A percentile compares a stretch with the other conserved stretches of the same genome.
Evolutionary conservation across 2,329 filamentous ascomycete species (phyloP).

Genomic region (Arthrobotrys sinensis): DNA sequence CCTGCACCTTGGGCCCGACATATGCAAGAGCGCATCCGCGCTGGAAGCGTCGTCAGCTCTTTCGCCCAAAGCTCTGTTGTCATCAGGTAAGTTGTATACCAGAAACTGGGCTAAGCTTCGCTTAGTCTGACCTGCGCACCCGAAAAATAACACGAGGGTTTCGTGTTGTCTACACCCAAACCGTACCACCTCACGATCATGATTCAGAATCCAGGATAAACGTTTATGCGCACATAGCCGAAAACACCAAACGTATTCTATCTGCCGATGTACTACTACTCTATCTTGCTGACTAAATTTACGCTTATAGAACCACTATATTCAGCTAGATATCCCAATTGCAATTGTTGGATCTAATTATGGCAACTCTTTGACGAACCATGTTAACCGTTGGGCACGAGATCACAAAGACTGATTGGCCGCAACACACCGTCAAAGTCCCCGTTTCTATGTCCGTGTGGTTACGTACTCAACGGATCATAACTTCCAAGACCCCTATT

Average conservation of each 20-base stretch:
- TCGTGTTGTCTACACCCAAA: slow-evolving; percentile 5
- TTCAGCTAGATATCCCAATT: too few relatives aligned
- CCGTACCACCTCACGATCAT: too few relatives aligned
- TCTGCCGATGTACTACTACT: too few relatives aligned
- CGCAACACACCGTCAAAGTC: background rate
- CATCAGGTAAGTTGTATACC: background rate
- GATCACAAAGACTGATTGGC: too few relatives aligned
- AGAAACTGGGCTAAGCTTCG: background rate
- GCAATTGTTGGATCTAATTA: too few relatives aligned
- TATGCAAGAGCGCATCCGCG: slow-evolving; percentile 5
- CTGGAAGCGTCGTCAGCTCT: slow-evolving; percentile 19
- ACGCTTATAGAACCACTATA: too few relatives aligned
- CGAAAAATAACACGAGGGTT: slow-evolving; percentile 31
- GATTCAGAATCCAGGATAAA: too few relatives aligned
- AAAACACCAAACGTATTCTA: too few relatives aligned
- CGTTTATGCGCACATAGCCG: too few relatives aligned
- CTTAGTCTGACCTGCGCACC: background rate
- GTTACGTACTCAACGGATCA: slow-evolving; percentile 29
- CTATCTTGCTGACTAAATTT: too few relatives aligned
- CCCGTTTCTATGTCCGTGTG: background rate
- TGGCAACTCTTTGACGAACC: too few relatives aligned
- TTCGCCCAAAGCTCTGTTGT: background rate
- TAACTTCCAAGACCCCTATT: background rate
- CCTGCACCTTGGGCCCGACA: slow-evolving; percentile 10
- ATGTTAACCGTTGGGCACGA: too few relatives aligned